These are phyloP conservation scores for Dictyostelium brefeldianum DNA, from an alignment of 78 protist species.

Conservation along the genomic window DNA sequence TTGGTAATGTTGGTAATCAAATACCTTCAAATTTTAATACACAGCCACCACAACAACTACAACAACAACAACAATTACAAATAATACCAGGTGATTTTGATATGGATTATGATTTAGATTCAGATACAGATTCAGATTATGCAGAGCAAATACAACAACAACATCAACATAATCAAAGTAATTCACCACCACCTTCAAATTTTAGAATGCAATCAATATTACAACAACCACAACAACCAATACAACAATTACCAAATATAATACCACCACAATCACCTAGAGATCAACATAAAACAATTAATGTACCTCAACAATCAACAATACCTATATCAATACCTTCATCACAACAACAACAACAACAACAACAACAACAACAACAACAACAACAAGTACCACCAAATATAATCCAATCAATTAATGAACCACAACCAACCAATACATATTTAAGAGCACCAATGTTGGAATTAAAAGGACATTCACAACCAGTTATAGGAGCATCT, in stretches of 20 bases:
- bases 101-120: not conserved
- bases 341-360: slow-evolving; percentile 16
- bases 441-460: slow-evolving; percentile 39
- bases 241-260: not conserved
- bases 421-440: slow-evolving; percentile 2
- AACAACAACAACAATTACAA: slow-evolving; percentile 35
- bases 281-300: not conserved
- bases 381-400: not conserved
- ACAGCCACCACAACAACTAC: slow-evolving; percentile 11
- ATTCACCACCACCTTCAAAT: not conserved
- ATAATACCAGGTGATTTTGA: not conserved
- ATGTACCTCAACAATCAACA: not conserved
- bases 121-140: not conserved
- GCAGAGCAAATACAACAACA: not conserved
- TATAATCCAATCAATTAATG: not conserved
- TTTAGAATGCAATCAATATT: not conserved
- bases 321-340: not conserved
- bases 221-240: not conserved
- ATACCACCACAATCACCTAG: not conserved
- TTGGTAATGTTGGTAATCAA: too few relatives aligned
- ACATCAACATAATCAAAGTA: not conserved
- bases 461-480: slow-evolving; percentile 63
- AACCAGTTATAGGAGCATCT: slow-evolving; percentile 45
- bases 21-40: too few relatives aligned
- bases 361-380: slow-evolving; percentile 14